Percentiles rank a stretch among this genome's conserved stretches.
Conservation (phyloP, 2,329 filamentous ascomycete species). For the Pyrenophora seminiperda region DNA sequence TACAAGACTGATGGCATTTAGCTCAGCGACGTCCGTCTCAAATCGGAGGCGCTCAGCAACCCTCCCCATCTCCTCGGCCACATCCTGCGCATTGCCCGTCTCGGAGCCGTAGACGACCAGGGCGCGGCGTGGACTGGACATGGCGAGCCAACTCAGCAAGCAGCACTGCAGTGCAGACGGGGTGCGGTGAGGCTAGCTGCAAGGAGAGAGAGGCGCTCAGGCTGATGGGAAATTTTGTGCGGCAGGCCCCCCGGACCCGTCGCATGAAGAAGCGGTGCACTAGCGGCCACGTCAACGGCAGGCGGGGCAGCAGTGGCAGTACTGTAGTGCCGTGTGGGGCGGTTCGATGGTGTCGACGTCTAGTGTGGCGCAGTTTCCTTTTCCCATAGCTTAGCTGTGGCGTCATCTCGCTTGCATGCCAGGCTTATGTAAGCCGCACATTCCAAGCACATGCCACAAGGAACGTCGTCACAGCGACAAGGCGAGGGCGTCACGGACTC, state of each 20-base stretch:
- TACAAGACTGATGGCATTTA: constrained; percentile 78
- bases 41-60: constrained; percentile 80
- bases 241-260: constrained; percentile 26
- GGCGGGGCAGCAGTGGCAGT: no score
- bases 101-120: constrained; percentile 92
- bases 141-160: constrained; percentile 16
- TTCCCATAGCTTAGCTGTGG: neutral
- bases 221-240: constrained; percentile 18
- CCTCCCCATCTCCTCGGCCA: constrained; percentile 81
- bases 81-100: constrained; percentile 91
- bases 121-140: constrained; percentile 50
- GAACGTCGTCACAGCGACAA: no score
- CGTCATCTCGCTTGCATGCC: neutral
- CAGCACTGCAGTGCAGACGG: constrained; percentile 5
- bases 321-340: constrained; percentile 26
- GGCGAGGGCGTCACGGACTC: neutral
- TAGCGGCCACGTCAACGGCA: constrained; percentile 37
- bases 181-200: constrained; percentile 28
- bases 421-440: neutral
- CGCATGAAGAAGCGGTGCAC: constrained; percentile 30
- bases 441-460: neutral
- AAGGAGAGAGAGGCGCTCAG: constrained; percentile 17
- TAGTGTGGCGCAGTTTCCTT: constrained; percentile 4
- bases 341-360: constrained; percentile 15
- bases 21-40: constrained; percentile 72